These are phyloP conservation scores for Kingdonia uniflora DNA, from an alignment of 164 flowering plant species.

Conservation along the genomic window DNA sequence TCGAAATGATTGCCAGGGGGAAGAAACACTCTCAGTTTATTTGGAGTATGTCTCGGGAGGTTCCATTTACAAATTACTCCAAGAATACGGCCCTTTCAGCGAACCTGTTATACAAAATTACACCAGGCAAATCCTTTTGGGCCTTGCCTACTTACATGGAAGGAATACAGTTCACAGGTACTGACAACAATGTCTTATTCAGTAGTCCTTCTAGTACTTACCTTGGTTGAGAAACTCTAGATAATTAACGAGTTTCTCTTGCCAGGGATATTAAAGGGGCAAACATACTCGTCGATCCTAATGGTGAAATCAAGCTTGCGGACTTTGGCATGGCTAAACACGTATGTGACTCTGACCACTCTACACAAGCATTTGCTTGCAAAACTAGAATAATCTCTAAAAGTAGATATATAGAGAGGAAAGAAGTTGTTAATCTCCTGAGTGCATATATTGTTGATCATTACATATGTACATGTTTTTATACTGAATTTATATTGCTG, in stretches of 20 bases:
- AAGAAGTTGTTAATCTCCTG: too few relatives aligned
- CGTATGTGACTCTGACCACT: conserved; percentile 43
- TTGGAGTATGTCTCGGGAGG: conserved; percentile 82
- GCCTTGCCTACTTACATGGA: conserved; percentile 69
- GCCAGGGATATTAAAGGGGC: conserved; percentile 83
- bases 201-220: not conserved
- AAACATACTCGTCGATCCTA: conserved; percentile 66
- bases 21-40: conserved; percentile 47
- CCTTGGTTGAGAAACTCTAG: not conserved
- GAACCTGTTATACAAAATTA: conserved; percentile 59
- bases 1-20: conserved; percentile 29
- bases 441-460: too few relatives aligned
- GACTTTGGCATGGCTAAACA: conserved; percentile 92
- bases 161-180: conserved; percentile 66
- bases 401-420: too few relatives aligned
- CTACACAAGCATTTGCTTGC: not conserved
- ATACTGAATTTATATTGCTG: too few relatives aligned
- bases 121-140: conserved; percentile 60
- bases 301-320: conserved; percentile 61
- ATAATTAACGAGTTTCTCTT: not conserved
- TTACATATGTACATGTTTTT: too few relatives aligned
- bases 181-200: not conserved
- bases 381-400: too few relatives aligned
- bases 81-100: conserved; percentile 59
- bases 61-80: conserved; percentile 66